Evolutionary conservation across 805 yeast genomes (phyloP).

Genomic region (Wilhelminamyces savonicus): DNA sequence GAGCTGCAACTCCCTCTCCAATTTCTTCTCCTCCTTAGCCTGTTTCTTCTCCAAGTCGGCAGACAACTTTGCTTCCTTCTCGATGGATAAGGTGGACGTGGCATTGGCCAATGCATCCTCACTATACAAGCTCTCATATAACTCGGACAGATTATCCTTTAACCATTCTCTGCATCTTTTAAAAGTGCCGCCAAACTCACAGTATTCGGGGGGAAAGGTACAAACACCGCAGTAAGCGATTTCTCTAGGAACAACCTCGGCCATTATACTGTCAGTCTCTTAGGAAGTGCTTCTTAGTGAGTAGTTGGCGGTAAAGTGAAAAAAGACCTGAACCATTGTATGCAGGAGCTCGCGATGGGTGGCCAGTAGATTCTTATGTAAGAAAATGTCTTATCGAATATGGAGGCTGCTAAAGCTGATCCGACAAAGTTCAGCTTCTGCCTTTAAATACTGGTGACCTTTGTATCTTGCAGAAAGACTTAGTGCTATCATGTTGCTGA

Average conservation of each 20-base stretch:
- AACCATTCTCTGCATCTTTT: constrained; percentile 85
- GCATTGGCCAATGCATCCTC: constrained; percentile 52
- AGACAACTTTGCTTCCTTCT: constrained; percentile 76
- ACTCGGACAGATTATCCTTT: constrained; percentile 47
- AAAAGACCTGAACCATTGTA: no score
- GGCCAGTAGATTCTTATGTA: no score
- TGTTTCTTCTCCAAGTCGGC: constrained; percentile 81
- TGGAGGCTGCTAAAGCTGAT: no score
- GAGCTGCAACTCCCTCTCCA: constrained; percentile 76
- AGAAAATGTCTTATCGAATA: no score
- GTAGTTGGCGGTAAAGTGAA: no score
- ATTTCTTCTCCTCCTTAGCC: constrained; percentile 77
- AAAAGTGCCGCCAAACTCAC: constrained; percentile 82
- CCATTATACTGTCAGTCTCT: constrained; percentile 8
- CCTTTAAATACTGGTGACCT: no score
- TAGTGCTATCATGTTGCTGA: no score
- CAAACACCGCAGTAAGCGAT: constrained; percentile 75
- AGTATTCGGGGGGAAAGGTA: constrained; percentile 81
- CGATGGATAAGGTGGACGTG: constrained; percentile 57
- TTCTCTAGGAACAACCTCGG: constrained; percentile 23
- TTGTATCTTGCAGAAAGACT: no score
- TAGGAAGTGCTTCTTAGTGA: no score
- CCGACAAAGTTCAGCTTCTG: no score
- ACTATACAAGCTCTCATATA: constrained; percentile 56
- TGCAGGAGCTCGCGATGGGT: no score